phyloP scores from a whole-genome alignment of 768 basidiomycete species.

The Melanogaster broomeanus region DNA sequence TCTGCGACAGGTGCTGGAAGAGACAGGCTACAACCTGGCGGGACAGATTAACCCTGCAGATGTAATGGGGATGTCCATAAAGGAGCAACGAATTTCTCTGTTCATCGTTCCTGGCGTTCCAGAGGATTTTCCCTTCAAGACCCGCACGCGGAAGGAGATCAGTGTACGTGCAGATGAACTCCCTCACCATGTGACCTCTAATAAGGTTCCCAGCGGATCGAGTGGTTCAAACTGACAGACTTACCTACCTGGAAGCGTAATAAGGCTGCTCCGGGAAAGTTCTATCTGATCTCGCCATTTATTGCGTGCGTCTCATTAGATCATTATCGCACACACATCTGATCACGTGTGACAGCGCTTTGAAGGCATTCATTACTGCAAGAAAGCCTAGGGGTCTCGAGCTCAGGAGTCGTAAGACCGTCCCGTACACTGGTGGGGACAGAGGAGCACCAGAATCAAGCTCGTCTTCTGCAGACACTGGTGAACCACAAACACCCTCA shows the following conservation, averaged over 20 bases:
- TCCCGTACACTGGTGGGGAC: slow-evolving; percentile 28
- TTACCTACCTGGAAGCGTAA: slow-evolving; percentile 91
- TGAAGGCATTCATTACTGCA: slow-evolving; percentile 70
- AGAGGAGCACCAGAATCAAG: slow-evolving; percentile 58
- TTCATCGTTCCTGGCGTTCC: slow-evolving; percentile 88
- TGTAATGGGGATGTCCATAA: slow-evolving; percentile 83
- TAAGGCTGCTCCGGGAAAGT: slow-evolving; percentile 71
- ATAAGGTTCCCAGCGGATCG: slow-evolving; percentile 72
- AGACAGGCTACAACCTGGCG: slow-evolving; percentile 90
- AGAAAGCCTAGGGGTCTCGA: slow-evolving; percentile 53
- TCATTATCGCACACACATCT: neutral
- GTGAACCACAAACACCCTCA: slow-evolving; percentile 66
- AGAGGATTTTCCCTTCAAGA: slow-evolving; percentile 87
- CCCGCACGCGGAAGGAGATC: slow-evolving; percentile 96
- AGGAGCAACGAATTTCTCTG: slow-evolving; percentile 87
- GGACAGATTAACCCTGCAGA: slow-evolving; percentile 64
- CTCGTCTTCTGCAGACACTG: slow-evolving; percentile 63
- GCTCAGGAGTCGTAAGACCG: slow-evolving; percentile 36
- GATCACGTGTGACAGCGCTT: slow-evolving; percentile 14
- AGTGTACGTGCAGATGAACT: slow-evolving; percentile 59
- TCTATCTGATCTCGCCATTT: slow-evolving; percentile 95
- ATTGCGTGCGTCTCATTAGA: slow-evolving; percentile 60
- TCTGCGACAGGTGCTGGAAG: slow-evolving; percentile 81
- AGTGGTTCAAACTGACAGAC: slow-evolving; percentile 91
- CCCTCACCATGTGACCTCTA: slow-evolving; percentile 4